phyloP scores from a whole-genome alignment of 2,329 filamentous ascomycete species.

The Clonostachys byssicola region DNA sequence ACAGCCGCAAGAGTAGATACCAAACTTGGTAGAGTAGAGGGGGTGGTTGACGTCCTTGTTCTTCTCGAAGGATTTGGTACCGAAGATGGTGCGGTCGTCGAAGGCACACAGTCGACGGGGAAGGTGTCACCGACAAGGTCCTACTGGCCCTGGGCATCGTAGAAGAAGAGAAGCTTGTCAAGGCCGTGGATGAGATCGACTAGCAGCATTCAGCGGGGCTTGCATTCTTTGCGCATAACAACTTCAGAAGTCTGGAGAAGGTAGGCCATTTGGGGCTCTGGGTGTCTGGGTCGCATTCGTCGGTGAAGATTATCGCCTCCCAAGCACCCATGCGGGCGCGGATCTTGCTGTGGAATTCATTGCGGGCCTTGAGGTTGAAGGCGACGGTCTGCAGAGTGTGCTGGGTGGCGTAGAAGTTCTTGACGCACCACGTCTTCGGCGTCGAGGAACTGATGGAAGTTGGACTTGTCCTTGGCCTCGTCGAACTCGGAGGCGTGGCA shows the following conservation, averaged over 20 bases:
- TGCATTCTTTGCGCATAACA: constrained; percentile 80
- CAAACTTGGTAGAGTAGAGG: constrained; percentile 70
- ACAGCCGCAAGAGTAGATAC: constrained; percentile 76
- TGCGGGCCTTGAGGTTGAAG: constrained; percentile 80
- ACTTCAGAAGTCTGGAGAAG: constrained; percentile 85
- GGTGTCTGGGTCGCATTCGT: constrained; percentile 89
- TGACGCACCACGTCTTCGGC: constrained; percentile 81
- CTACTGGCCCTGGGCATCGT: constrained; percentile 77
- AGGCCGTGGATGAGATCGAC: constrained; percentile 76
- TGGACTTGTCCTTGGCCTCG: constrained; percentile 70
- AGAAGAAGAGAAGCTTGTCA: constrained; percentile 76
- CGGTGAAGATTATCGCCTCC: constrained; percentile 86
- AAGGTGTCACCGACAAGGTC: constrained; percentile 88
- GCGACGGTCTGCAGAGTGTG: constrained; percentile 71
- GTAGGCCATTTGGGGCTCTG: constrained; percentile 84
- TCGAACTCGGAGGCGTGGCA: constrained; percentile 61
- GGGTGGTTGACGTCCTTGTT: constrained; percentile 73
- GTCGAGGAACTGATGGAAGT: constrained; percentile 79
- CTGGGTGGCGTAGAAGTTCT: constrained; percentile 77
- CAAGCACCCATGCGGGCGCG: constrained; percentile 73
- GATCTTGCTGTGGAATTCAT: constrained; percentile 48
- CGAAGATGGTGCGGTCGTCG: constrained; percentile 75
- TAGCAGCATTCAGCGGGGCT: constrained; percentile 78
- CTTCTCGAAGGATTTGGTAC: constrained; percentile 61
- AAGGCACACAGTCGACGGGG: constrained; percentile 71